Evolutionary conservation across 1,284 basidiomycete genomes (phyloP).

Genomic region (Ceratobasidium sp.): DNA sequence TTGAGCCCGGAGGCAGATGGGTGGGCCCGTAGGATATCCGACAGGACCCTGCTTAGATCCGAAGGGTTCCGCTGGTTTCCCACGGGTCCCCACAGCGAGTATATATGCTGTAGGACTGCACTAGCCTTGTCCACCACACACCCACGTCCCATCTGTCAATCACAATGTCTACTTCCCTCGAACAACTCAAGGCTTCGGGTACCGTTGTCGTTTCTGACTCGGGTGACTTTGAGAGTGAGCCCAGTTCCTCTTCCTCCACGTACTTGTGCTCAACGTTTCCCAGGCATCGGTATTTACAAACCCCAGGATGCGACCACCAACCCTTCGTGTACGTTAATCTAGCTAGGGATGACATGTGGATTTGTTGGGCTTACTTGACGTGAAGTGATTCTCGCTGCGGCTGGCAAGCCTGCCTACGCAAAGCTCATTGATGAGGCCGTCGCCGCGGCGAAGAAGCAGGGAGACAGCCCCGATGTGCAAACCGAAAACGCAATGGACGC

Average conservation of each 20-base stretch:
- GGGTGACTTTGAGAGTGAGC: constrained; percentile 83
- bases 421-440: constrained; percentile 87
- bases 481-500: constrained; percentile 85
- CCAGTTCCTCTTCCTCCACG: neutral
- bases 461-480: constrained; percentile 76
- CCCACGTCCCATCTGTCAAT: constrained; percentile 42
- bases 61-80: constrained; percentile 30
- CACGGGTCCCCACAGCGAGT: constrained; percentile 25
- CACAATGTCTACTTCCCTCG: constrained; percentile 86
- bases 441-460: constrained; percentile 83
- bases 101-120: constrained; percentile 19
- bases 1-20: constrained; percentile 12
- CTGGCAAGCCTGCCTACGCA: constrained; percentile 88
- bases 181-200: constrained; percentile 87
- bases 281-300: constrained; percentile 91
- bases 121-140: neutral
- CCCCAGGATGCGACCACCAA: constrained; percentile 97
- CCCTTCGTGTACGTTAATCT: constrained; percentile 67
- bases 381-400: constrained; percentile 83
- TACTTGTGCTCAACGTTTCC: constrained; percentile 29
- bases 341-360: neutral
- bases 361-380: neutral
- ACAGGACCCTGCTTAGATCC: constrained; percentile 28
- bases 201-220: constrained; percentile 96
- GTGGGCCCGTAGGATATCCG: neutral